These are phyloP conservation scores for Candida glaebosa DNA, from an alignment of 805 yeast genomes.

Conservation along the genomic window DNA sequence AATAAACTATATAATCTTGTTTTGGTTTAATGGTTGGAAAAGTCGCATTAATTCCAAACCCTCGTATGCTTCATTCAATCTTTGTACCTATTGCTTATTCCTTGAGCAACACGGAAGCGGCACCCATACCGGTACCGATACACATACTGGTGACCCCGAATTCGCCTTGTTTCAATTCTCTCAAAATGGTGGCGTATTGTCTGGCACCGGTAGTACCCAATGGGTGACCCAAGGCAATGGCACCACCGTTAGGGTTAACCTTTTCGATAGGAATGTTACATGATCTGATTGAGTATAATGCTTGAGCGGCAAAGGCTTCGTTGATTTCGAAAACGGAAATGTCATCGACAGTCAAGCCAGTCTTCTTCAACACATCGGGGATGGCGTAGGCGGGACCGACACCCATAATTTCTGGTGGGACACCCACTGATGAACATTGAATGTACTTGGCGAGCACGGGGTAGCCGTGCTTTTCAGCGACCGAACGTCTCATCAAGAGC, in stretches of 20 bases:
- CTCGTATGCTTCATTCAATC: too few relatives aligned
- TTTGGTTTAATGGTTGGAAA: too few relatives aligned
- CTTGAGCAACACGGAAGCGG: constrained; percentile 80
- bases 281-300: constrained; percentile 66
- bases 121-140: constrained; percentile 98
- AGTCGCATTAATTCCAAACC: too few relatives aligned
- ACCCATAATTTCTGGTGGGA: constrained; percentile 97
- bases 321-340: constrained; percentile 81
- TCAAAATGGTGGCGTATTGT: constrained; percentile 82
- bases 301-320: constrained; percentile 97
- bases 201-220: constrained; percentile 68
- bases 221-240: constrained; percentile 95
- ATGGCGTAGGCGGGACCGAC: constrained; percentile 96
- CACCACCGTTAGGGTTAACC: constrained; percentile 91
- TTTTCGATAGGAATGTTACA: constrained; percentile 59
- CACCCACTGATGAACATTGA: constrained; percentile 80
- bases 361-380: constrained; percentile 69
- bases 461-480: constrained; percentile 71
- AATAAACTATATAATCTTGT: too few relatives aligned
- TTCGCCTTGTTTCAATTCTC: constrained; percentile 76
- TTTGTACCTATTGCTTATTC: too few relatives aligned
- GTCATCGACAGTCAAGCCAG: constrained; percentile 60
- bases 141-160: constrained; percentile 95
- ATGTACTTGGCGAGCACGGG: constrained; percentile 78
- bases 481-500: constrained; percentile 75